phyloP scores from a whole-genome alignment of 2,329 filamentous ascomycete genomes.

The Anthostomella pinea region DNA sequence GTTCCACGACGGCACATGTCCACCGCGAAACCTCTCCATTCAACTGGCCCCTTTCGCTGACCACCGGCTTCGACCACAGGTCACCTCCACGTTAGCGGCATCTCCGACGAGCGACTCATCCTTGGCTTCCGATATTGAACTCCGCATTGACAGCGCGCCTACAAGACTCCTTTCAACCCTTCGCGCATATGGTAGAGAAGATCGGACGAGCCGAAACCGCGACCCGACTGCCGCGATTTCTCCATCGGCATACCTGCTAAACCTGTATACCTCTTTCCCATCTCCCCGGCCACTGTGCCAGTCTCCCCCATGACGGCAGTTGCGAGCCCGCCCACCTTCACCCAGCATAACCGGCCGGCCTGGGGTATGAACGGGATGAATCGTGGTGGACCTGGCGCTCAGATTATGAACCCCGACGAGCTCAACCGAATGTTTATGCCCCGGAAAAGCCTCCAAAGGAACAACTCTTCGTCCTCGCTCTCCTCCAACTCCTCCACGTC shows the following conservation, averaged over 20 bases:
- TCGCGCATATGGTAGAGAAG: slow-evolving; percentile 9
- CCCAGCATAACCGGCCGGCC: slow-evolving; percentile 62
- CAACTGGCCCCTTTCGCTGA: slow-evolving; percentile 5
- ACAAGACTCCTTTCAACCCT: too few species aligned
- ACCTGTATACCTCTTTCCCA: slow-evolving; percentile 13
- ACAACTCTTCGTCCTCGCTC: slow-evolving; percentile 87
- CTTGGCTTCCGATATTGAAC: too few species aligned
- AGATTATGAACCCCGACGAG: slow-evolving; percentile 75
- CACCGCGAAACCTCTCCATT: too few species aligned
- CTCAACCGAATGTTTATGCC: slow-evolving; percentile 85
- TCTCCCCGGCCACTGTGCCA: slow-evolving; percentile 19
- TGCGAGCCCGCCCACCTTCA: slow-evolving; percentile 61
- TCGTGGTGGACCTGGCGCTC: slow-evolving; percentile 34
- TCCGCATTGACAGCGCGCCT: slow-evolving; percentile 8
- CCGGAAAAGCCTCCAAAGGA: slow-evolving; percentile 80
- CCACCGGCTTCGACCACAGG: too few species aligned
- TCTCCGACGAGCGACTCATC: too few species aligned
- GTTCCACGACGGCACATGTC: background rate
- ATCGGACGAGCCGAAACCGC: background rate
- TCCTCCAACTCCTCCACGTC: slow-evolving; percentile 61
- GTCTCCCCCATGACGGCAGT: slow-evolving; percentile 63
- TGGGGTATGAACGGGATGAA: slow-evolving; percentile 57
- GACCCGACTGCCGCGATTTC: slow-evolving; percentile 8
- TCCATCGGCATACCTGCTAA: slow-evolving; percentile 16
- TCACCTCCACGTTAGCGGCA: too few species aligned